These are phyloP conservation scores for Arachis monticola DNA, from an alignment of 331 rosid species.

Conservation along the genomic window DNA sequence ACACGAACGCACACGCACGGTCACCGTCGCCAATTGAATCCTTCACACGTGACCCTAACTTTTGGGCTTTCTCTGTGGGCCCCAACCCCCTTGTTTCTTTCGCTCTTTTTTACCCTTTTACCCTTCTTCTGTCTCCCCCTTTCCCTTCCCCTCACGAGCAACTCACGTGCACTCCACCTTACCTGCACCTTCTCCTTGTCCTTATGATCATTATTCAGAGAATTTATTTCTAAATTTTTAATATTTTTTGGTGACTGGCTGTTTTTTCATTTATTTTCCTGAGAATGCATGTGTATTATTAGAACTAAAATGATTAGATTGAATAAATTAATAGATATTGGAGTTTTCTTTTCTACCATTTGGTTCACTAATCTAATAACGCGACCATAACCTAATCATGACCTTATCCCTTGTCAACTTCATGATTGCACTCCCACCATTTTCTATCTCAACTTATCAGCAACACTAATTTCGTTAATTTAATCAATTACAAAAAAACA, in stretches of 20 bases:
- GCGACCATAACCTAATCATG: neutral
- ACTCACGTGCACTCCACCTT: constrained; percentile 26
- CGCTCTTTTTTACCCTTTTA: neutral
- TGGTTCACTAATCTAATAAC: constrained; percentile 11
- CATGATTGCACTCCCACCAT: neutral
- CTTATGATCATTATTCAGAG: no score
- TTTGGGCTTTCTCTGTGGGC: constrained; percentile 4
- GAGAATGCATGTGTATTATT: no score
- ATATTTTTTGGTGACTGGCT: neutral
- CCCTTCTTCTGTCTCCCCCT: neutral
- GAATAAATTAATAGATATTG: neutral
- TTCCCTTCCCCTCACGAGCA: constrained; percentile 23
- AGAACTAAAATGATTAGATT: neutral
- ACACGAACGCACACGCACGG: constrained; percentile 24
- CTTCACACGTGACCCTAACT: constrained; percentile 38
- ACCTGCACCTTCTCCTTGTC: neutral
- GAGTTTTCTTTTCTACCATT: neutral
- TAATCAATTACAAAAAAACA: neutral
- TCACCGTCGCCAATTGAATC: constrained; percentile 26
- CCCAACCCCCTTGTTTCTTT: constrained; percentile 2
- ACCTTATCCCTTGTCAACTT: constrained; percentile 12
- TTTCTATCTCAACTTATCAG: constrained; percentile 15
- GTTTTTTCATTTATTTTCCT: no score
- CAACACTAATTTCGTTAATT: neutral
- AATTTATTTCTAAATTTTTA: neutral